These are phyloP conservation scores for Asterochloris sp. DNA, from an alignment of 139 green algal genomes.

Conservation along the genomic window DNA sequence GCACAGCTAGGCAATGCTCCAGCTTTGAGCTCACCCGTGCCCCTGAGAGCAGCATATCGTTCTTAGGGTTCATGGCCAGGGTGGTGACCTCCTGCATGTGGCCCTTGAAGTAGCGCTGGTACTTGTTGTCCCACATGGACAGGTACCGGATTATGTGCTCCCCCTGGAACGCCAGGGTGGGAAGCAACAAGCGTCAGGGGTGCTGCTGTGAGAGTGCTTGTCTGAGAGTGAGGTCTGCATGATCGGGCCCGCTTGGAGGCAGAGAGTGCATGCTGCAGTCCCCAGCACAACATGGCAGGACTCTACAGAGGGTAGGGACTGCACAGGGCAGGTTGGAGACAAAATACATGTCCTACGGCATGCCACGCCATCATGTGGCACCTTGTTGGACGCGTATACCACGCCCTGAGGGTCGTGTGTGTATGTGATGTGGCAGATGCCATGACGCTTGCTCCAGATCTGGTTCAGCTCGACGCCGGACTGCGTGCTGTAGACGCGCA, in stretches of 20 bases:
- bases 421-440: conserved; percentile 68
- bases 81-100: conserved; percentile 73
- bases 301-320: background rate
- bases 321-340: background rate
- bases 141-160: conserved; percentile 80
- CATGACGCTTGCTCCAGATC: conserved; percentile 83
- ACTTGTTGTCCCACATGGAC: conserved; percentile 77
- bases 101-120: conserved; percentile 84
- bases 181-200: background rate
- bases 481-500: conserved; percentile 80
- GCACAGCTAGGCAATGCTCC: background rate
- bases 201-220: background rate
- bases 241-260: background rate
- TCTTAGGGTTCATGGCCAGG: conserved; percentile 75
- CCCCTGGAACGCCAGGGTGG: background rate
- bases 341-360: background rate
- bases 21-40: conserved; percentile 37
- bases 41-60: conserved; percentile 78
- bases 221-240: background rate
- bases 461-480: conserved; percentile 41
- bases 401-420: conserved; percentile 72
- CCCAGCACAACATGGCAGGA: background rate
- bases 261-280: background rate
- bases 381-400: conserved; percentile 82
- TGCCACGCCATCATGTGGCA: conserved; percentile 1